Evolutionary conservation across 768 basidiomycete genomes (phyloP), one percentile per base, ranked within the genome.

Genomic region (Pisolithus marmoratus): DNA sequence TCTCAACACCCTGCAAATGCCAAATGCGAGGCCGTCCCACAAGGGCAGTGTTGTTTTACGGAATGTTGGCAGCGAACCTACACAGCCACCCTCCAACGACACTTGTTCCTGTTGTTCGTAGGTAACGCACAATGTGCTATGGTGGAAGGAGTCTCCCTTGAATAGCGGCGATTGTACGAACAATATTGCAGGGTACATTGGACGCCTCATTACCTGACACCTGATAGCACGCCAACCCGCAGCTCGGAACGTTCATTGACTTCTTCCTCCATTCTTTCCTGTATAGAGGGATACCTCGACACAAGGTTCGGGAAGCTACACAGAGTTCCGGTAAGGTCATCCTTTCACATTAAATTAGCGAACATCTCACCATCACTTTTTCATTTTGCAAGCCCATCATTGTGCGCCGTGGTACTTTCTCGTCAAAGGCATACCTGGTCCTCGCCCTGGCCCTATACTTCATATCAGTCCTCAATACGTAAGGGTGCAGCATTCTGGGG

Each of bases 141-240:
- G 22, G 36, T 15, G 12, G 49, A 20, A n/a, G 46, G 41, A 41
- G 24, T 46, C 20, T 49, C n/a, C 12, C 11, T 54, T 19, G 50
- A 29, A 34, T 24, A 12, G 31, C n/a, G n/a, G 38, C 14, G 19
- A n/a, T 38, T 44, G 37, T 27, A 49, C 26, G 27, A 2, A 17
- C 36, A 20, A 46, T 34, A 23, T 26, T 53, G 44, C 46, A 74
- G 87, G 87, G 17, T 85, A 78, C 63, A 86, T 86, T 2, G 92
- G 90, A 2, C 73, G 77, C 26, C 78, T 90, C 48, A 80, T 87
- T 27, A 71, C 80, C 8, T 70, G 76, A 38, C 90, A 93, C 67
- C 79, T 96, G 26, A 68, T 74, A 2, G 57, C 70, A 4, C 88
- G n/a, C n/a, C n/a, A n/a, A 93, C 59, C 79, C 81, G 0, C 76